A percentile compares a stretch with the other conserved stretches of the same genome.
Conservation (phyloP, 768 basidiomycete genomes). For the Kwoniella sp. region DNA sequence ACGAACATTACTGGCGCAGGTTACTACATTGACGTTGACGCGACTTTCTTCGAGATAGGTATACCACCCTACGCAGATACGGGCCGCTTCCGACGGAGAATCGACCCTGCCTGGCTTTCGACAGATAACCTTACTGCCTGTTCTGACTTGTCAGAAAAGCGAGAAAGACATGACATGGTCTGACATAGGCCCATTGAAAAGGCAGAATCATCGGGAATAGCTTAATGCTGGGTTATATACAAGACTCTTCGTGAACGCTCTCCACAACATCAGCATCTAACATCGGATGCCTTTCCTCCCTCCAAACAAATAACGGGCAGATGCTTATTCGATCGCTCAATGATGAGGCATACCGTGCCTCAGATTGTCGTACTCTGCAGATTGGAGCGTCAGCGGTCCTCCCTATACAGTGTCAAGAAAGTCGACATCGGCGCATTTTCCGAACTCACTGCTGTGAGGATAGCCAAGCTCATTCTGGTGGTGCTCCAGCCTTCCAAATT, state of each 20-base stretch:
- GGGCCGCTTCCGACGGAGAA: not conserved
- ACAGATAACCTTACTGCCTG: no score
- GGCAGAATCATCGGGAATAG: not conserved
- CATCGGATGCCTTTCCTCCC: not conserved
- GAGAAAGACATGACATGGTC: no score
- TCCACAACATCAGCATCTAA: no score
- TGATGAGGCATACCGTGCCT: conserved; percentile 44
- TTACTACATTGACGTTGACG: not conserved
- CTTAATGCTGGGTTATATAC: conserved; percentile 12
- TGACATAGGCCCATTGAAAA: not conserved
- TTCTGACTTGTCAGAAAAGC: no score
- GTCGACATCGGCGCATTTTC: no score
- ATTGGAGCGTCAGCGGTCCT: conserved; percentile 61
- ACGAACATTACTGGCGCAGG: no score
- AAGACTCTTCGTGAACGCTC: not conserved
- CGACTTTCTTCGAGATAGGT: not conserved
- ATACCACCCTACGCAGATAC: no score
- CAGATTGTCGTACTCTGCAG: conserved; percentile 49
- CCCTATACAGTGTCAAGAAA: no score
- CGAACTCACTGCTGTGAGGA: conserved; percentile 53
- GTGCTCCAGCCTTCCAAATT: conserved; percentile 72
- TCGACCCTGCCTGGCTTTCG: no score
- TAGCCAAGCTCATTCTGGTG: conserved; percentile 82
- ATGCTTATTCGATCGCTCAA: no score
- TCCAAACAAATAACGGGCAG: no score